Conservation (phyloP, 2,329 filamentous ascomycete genomes). For the Ophiosphaerella narmari region DNA sequence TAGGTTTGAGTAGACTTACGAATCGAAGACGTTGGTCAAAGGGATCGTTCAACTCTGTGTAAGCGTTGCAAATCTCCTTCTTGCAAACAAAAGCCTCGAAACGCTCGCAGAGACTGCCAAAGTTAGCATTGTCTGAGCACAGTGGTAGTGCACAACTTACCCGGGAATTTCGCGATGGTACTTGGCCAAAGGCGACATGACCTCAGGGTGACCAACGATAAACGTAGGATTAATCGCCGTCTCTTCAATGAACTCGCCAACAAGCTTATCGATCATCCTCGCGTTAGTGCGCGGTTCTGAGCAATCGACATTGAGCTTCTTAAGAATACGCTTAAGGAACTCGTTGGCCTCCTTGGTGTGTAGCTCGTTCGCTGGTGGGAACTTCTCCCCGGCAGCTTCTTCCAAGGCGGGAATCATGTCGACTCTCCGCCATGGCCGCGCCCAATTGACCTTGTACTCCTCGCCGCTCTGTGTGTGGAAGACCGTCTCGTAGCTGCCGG, state of each 20-base stretch:
- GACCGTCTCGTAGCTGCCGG: slow-evolving; percentile 80
- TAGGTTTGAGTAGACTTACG: slow-evolving; percentile 53
- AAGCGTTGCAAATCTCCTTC: slow-evolving; percentile 96
- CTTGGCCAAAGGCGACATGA: slow-evolving; percentile 97
- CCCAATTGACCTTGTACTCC: slow-evolving; percentile 92
- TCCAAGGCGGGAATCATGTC: slow-evolving; percentile 97
- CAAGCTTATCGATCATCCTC: slow-evolving; percentile 92
- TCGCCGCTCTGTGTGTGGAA: slow-evolving; percentile 89
- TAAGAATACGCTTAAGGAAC: slow-evolving; percentile 75
- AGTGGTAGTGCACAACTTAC: slow-evolving; percentile 3
- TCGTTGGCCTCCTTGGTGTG: slow-evolving; percentile 88
- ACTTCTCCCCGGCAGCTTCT: slow-evolving; percentile 87
- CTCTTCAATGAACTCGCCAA: slow-evolving; percentile 93
- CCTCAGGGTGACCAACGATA: slow-evolving; percentile 79
- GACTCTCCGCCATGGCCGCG: slow-evolving; percentile 87
- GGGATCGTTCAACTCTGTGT: slow-evolving; percentile 97
- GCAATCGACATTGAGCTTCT: slow-evolving; percentile 91
- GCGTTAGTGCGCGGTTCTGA: slow-evolving; percentile 88
- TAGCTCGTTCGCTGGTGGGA: slow-evolving; percentile 84
- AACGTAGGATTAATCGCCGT: slow-evolving; percentile 93
- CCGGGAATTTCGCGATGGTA: slow-evolving; percentile 81
- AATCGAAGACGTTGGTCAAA: slow-evolving; percentile 80
- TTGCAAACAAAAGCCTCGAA: slow-evolving; percentile 98
- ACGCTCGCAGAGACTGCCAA: slow-evolving; percentile 75
- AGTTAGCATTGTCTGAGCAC: background rate